phyloP scores from a whole-genome alignment of 192 early-diverging fungal species.

The Coemansia sp. region DNA sequence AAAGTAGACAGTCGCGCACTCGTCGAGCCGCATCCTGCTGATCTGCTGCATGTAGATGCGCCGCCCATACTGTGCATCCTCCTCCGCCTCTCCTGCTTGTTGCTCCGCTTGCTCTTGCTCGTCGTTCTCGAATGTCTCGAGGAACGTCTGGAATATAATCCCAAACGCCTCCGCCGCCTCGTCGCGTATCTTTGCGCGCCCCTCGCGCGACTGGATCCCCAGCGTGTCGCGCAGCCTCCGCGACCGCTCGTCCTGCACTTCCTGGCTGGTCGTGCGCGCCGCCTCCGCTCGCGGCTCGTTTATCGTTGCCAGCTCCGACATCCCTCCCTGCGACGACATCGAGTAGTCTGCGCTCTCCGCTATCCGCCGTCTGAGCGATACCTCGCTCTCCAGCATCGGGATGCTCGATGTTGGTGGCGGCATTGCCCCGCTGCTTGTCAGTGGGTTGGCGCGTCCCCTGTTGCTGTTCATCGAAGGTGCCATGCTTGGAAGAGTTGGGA shows the following conservation, averaged over 20 bases:
- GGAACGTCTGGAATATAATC: constrained; percentile 69
- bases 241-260: constrained; percentile 45
- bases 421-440: constrained; percentile 36
- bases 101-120: not conserved
- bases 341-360: constrained; percentile 19
- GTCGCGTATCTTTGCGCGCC: constrained; percentile 58
- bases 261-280: constrained; percentile 39
- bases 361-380: constrained; percentile 44
- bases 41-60: constrained; percentile 72
- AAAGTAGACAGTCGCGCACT: constrained; percentile 71
- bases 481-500: constrained; percentile 1
- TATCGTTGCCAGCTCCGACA: constrained; percentile 39
- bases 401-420: constrained; percentile 37
- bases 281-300: constrained; percentile 13
- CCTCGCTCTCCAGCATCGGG: constrained; percentile 40
- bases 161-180: constrained; percentile 67
- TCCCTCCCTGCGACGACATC: constrained; percentile 15
- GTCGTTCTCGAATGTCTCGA: constrained; percentile 56
- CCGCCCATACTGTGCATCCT: constrained; percentile 10
- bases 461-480: not conserved
- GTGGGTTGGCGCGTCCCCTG: constrained; percentile 12
- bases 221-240: constrained; percentile 45
- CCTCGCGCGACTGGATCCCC: constrained; percentile 36
- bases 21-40: constrained; percentile 57
- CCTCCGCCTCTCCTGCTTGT: constrained; percentile 1